A percentile compares a stretch with the other conserved stretches of the same genome.
Evolutionary conservation across 192 early-diverging fungal species (phyloP).

Genomic region (Gamsiella multidivaricata): DNA sequence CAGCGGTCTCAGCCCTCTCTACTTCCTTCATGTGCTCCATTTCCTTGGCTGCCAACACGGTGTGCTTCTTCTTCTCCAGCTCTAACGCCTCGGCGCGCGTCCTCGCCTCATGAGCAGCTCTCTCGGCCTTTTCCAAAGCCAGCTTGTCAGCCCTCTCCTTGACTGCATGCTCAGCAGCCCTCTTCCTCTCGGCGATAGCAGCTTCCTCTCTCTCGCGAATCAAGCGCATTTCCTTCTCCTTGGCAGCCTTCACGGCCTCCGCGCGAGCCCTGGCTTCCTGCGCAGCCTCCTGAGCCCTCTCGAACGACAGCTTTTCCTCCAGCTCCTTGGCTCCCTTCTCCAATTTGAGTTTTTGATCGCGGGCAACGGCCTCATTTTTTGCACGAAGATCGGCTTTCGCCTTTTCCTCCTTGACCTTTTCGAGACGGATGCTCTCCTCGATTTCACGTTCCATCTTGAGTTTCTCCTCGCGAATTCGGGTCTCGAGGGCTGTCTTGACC

Average conservation of each 20-base stretch:
- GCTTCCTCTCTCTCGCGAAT: conserved; percentile 14
- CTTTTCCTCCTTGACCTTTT: conserved; percentile 18
- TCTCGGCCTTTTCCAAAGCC: conserved; percentile 14
- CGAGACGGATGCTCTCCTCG: no score
- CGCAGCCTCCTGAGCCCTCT: no score
- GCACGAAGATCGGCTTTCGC: no score
- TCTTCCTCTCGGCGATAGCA: conserved; percentile 11
- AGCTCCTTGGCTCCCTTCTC: no score
- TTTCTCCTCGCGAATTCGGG: no score
- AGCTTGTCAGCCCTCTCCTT: conserved; percentile 19
- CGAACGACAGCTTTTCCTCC: no score
- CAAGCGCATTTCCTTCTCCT: conserved; percentile 16
- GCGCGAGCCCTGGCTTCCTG: no score
- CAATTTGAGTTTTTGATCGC: no score
- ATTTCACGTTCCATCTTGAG: no score
- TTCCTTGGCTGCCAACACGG: background rate
- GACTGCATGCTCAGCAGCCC: background rate
- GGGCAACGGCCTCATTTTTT: no score
- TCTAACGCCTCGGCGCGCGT: background rate
- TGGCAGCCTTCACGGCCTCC: conserved; percentile 9
- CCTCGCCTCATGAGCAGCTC: conserved; percentile 7
- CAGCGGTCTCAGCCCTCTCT: conserved; percentile 1
- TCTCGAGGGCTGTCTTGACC: no score
- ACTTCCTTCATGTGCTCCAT: conserved; percentile 1
- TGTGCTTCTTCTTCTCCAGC: conserved; percentile 2